Evolutionary conservation across 2,329 filamentous ascomycete species (phyloP).

Genomic region (Curvularia lunata): DNA sequence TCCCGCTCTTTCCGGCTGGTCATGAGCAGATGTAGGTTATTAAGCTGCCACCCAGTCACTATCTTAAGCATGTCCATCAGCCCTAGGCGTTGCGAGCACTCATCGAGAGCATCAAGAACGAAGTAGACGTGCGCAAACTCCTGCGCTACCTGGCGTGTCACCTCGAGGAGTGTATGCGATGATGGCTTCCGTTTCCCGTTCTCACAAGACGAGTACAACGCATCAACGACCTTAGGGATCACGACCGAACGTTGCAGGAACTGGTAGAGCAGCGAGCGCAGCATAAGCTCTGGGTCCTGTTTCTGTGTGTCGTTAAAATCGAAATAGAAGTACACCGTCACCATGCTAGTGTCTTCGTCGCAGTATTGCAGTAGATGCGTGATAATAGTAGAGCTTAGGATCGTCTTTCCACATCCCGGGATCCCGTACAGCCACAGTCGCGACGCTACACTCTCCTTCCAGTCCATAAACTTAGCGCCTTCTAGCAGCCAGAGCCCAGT

Average conservation of each 20-base stretch:
- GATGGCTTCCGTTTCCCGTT: slow-evolving; percentile 35
- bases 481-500: slow-evolving; percentile 49
- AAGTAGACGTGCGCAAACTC: slow-evolving; percentile 25
- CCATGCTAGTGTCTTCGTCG: slow-evolving; percentile 11
- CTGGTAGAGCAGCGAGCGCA: slow-evolving; percentile 50
- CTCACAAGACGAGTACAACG: slow-evolving; percentile 32
- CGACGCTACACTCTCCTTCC: slow-evolving; percentile 40
- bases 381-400: slow-evolving; percentile 49
- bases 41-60: slow-evolving; percentile 28
- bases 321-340: slow-evolving; percentile 38
- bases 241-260: slow-evolving; percentile 30
- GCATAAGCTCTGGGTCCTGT: slow-evolving; percentile 42
- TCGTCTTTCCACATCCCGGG: slow-evolving; percentile 54
- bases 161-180: slow-evolving; percentile 25
- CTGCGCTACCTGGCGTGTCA: slow-evolving; percentile 33
- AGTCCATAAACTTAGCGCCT: slow-evolving; percentile 30
- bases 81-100: slow-evolving; percentile 30
- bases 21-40: slow-evolving; percentile 33
- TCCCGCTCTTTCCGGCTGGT: no score
- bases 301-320: slow-evolving; percentile 50
- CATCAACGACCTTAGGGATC: slow-evolving; percentile 28
- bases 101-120: slow-evolving; percentile 41
- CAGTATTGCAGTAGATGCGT: slow-evolving; percentile 32
- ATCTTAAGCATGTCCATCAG: slow-evolving; percentile 31
- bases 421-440: slow-evolving; percentile 51